These are phyloP conservation scores for Pestalotiopsis sp. DNA, from an alignment of 2,329 filamentous ascomycete genomes.

Conservation along the genomic window DNA sequence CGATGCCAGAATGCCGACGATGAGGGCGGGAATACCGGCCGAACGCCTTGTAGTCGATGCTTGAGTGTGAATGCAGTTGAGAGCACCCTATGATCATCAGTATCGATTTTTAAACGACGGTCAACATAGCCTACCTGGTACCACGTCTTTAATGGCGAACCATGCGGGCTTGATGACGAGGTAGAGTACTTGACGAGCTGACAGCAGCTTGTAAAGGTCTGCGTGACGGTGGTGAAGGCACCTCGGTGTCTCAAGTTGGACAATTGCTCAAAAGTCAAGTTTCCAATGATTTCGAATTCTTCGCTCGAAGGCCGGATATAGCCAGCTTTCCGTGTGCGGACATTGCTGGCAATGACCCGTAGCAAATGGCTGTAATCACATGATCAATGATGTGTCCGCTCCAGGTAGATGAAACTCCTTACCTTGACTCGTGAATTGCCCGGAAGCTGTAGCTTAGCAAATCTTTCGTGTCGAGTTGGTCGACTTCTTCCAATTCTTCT, in stretches of 20 bases:
- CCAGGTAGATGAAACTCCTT: slow-evolving; percentile 23
- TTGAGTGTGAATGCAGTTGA: slow-evolving; percentile 73
- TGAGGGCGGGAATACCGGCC: slow-evolving; percentile 85
- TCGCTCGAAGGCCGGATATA: slow-evolving; percentile 50
- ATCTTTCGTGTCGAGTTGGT: slow-evolving; percentile 81
- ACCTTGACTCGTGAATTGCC: slow-evolving; percentile 93
- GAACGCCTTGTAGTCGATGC: slow-evolving; percentile 86
- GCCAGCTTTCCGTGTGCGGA: slow-evolving; percentile 47
- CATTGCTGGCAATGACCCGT: slow-evolving; percentile 60
- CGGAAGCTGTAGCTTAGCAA: slow-evolving; percentile 94
- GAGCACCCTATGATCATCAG: slow-evolving; percentile 53
- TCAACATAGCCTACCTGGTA: slow-evolving; percentile 58
- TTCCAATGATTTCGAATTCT: slow-evolving; percentile 69
- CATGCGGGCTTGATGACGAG: slow-evolving; percentile 30
- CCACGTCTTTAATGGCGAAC: slow-evolving; percentile 65
- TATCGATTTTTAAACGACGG: neutral
- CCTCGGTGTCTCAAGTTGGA: slow-evolving; percentile 84
- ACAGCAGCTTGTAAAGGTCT: slow-evolving; percentile 84
- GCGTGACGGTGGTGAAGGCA: slow-evolving; percentile 89
- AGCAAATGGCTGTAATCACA: slow-evolving; percentile 64
- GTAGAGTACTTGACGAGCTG: slow-evolving; percentile 57
- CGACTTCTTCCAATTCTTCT: slow-evolving; percentile 72
- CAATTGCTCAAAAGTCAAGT: slow-evolving; percentile 80
- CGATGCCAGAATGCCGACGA: slow-evolving; percentile 78
- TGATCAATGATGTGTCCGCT: neutral